These are phyloP conservation scores for Mycena rosella DNA, from an alignment of 768 basidiomycete species.

Conservation along the genomic window DNA sequence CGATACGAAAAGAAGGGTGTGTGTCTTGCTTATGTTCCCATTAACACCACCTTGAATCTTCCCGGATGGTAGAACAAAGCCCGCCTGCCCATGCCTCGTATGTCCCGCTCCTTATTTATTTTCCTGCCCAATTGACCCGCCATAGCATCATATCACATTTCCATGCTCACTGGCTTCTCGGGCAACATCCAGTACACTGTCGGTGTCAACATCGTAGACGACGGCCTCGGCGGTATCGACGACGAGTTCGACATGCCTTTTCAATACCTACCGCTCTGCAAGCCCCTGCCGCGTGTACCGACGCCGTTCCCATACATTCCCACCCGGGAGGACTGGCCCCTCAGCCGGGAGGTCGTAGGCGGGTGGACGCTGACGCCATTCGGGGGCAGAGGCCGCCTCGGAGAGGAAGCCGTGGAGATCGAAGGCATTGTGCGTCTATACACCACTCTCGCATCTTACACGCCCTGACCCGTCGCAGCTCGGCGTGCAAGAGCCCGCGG, in stretches of 20 bases:
- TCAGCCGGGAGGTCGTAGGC: conserved; percentile 23
- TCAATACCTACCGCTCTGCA: conserved; percentile 15
- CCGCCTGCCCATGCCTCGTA: conserved; percentile 21
- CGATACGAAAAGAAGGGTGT: conserved; percentile 14
- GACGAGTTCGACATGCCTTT: conserved; percentile 28
- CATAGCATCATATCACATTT: conserved; percentile 18
- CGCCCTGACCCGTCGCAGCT: neutral
- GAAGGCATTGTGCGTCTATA: conserved; percentile 25
- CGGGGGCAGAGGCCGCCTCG: conserved; percentile 20
- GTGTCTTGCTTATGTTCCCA: too few relatives aligned
- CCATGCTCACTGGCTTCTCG: conserved; percentile 5
- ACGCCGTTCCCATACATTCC: conserved; percentile 13
- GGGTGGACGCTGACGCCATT: conserved; percentile 33
- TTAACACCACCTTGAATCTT: neutral
- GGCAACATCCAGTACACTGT: conserved; percentile 23
- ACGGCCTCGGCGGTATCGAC: conserved; percentile 18
- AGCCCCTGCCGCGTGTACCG: neutral
- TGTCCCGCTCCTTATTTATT: neutral
- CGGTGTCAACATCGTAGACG: conserved; percentile 22
- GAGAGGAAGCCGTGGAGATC: conserved; percentile 24
- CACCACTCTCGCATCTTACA: neutral
- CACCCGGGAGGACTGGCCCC: conserved; percentile 31
- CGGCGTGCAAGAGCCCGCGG: conserved; percentile 19
- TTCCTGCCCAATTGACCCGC: neutral
- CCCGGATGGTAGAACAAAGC: conserved; percentile 11